A percentile compares a stretch with the other conserved stretches of the same genome.
phyloP scores from a whole-genome alignment of 2,329 filamentous ascomycete species.

The Blastomyces emzantsi region DNA sequence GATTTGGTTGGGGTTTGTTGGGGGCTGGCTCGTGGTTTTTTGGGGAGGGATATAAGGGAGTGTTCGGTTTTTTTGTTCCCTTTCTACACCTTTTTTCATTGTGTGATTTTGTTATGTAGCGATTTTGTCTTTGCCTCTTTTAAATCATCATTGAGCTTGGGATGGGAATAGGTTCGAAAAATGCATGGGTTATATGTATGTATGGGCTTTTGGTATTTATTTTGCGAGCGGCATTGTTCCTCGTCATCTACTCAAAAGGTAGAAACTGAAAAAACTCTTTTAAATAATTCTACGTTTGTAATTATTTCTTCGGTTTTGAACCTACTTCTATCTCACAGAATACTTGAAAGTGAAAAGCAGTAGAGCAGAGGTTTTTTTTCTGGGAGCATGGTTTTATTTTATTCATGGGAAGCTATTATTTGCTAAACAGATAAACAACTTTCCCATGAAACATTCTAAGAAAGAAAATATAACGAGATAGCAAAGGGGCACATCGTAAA shows the following conservation, averaged over 20 bases:
- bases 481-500: too few relatives aligned
- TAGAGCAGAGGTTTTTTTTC: too few relatives aligned
- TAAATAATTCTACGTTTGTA: too few relatives aligned
- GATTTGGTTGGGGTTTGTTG: not conserved
- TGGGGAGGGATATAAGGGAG: not conserved
- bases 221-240: not conserved
- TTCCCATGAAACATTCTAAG: not conserved
- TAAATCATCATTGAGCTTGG: not conserved
- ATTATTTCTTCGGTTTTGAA: too few relatives aligned
- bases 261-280: too few relatives aligned
- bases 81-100: not conserved
- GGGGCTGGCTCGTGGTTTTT: not conserved
- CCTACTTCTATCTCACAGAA: too few relatives aligned
- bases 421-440: not conserved
- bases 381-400: too few relatives aligned
- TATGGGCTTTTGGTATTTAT: not conserved
- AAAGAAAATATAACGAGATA: not conserved
- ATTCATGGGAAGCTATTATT: too few relatives aligned
- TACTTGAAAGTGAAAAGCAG: too few relatives aligned
- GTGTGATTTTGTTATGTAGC: not conserved
- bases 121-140: not conserved
- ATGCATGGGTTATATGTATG: not conserved
- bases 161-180: not conserved
- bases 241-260: too few relatives aligned
- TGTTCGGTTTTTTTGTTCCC: not conserved